Conservation (phyloP, 2,329 filamentous ascomycete species). For the Talaromyces funiculosus region DNA sequence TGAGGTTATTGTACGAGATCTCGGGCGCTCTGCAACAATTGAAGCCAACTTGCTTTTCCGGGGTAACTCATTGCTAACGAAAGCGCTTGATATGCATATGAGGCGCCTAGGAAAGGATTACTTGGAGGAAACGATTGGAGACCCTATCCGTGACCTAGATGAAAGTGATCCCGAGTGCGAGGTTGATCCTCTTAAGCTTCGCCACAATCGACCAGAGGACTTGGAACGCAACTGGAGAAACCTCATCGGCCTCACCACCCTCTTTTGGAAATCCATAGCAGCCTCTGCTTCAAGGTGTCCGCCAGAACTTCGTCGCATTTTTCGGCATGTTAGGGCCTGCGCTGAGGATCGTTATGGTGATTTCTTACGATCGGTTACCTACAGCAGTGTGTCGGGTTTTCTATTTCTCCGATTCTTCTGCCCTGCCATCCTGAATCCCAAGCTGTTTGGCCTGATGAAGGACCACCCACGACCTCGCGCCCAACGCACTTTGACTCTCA, state of each 20-base stretch:
- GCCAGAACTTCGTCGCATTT: constrained; percentile 72
- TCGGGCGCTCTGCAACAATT: constrained; percentile 59
- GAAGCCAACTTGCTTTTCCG: constrained; percentile 94
- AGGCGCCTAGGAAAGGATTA: constrained; percentile 89
- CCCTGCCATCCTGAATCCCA: constrained; percentile 91
- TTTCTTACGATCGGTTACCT: constrained; percentile 80
- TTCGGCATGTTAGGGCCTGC: constrained; percentile 86
- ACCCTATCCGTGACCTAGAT: constrained; percentile 83
- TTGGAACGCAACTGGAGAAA: constrained; percentile 77
- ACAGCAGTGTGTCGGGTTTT: constrained; percentile 92
- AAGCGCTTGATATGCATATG: constrained; percentile 94
- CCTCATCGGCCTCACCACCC: constrained; percentile 69
- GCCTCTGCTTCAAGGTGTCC: constrained; percentile 70
- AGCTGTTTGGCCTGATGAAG: constrained; percentile 80
- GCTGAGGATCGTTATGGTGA: constrained; percentile 93
- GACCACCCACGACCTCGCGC: constrained; percentile 79
- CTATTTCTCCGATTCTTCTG: constrained; percentile 93
- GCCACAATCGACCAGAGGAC: constrained; percentile 61
- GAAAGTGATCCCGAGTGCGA: constrained; percentile 88
- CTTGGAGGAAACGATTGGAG: constrained; percentile 76
- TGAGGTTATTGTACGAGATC: constrained; percentile 58
- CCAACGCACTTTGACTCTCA: constrained; percentile 81
- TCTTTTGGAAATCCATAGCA: constrained; percentile 79
- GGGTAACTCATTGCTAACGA: constrained; percentile 89
- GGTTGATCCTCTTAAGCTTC: constrained; percentile 70